Evolutionary conservation across 2,329 filamentous ascomycete genomes (phyloP), one percentile per base, ranked within the genome.

Genomic region (Fusarium sambucinum): DNA sequence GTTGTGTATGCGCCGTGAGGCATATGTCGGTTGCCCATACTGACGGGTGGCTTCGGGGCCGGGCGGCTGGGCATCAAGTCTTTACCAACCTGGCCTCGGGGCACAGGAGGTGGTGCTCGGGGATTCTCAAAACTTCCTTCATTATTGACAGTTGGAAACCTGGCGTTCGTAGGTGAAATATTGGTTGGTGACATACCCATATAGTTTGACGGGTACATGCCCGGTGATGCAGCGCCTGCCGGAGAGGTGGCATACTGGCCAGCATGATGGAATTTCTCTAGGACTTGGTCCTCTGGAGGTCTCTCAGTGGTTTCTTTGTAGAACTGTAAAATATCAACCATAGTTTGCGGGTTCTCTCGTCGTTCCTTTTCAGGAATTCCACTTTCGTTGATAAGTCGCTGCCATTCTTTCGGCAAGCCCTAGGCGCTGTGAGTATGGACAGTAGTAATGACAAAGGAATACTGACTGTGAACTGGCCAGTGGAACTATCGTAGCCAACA

Each of bases 381-480:
- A 79, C 93, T 97, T 80, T 97, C 94, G 81, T 95, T 93, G 76
- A 99, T 89, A 77, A 97, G 88, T 65, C 93, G 91, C 81, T 98
- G 95, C 96, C 96, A 99, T 86, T 98, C 96, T 80, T 96, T 96
- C 19, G 96, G 96, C 29, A 99, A 86, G 68, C 96, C 96, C 94
- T 96, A 76, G 21, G 27, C 32, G 30, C 50, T 59, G 63, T 70
- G 65, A 72, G 58, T 48, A 33, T 37, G 38, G 40, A 59, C 27
- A 52, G 52, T 50, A 44, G 29, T 52, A 48, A 58, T 70, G 65
- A 33, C 38, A 57, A 23, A 10, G 55, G 35, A 23, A 37, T 33
- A 87, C 90, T 76, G 85, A 97, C 94, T 59, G 95, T 98, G 79
- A 97, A 99, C 81, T 97, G 93, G 71, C 96, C 96, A 5, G 96